Evolutionary conservation across 306 rosid genomes (phyloP).

Genomic region (Lathyrus oleraceus): DNA sequence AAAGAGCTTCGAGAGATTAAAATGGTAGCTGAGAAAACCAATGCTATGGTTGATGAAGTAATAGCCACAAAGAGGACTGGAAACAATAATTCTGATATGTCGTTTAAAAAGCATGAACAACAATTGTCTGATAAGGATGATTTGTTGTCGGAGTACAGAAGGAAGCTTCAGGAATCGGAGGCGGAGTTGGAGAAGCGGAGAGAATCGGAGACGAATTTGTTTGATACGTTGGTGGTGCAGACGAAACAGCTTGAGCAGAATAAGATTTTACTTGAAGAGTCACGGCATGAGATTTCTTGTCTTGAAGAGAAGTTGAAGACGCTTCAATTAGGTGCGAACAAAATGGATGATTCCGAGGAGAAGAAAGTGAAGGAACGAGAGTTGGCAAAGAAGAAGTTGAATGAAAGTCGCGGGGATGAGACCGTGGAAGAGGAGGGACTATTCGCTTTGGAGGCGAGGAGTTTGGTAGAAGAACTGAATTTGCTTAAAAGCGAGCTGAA

Average conservation of each 20-base stretch:
- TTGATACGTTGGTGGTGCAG: slow-evolving; percentile 58
- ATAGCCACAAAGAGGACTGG: slow-evolving; percentile 17
- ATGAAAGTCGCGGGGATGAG: neutral
- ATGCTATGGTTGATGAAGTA: slow-evolving; percentile 36
- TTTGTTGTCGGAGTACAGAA: slow-evolving; percentile 35
- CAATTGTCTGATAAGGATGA: slow-evolving; percentile 34
- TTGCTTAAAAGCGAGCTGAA: slow-evolving; percentile 55
- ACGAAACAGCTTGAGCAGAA: slow-evolving; percentile 64
- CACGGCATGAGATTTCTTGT: slow-evolving; percentile 52
- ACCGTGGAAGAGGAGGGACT: slow-evolving; percentile 35
- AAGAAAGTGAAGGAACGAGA: slow-evolving; percentile 27
- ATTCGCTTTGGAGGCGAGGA: neutral
- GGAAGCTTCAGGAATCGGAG: slow-evolving; percentile 51
- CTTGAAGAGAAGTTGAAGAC: slow-evolving; percentile 42
- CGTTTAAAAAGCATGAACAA: slow-evolving; percentile 23
- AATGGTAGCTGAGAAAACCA: slow-evolving; percentile 24
- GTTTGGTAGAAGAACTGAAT: slow-evolving; percentile 41
- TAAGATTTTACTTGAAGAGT: slow-evolving; percentile 57
- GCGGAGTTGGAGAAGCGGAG: slow-evolving; percentile 43
- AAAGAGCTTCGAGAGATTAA: slow-evolving; percentile 35
- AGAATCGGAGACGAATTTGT: slow-evolving; percentile 58
- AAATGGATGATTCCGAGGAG: neutral
- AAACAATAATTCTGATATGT: neutral
- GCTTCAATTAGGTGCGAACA: slow-evolving; percentile 13
- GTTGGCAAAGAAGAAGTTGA: neutral